These are phyloP conservation scores for Trichophaea hybrida DNA, from an alignment of 2,329 filamentous ascomycete species.

Conservation along the genomic window DNA sequence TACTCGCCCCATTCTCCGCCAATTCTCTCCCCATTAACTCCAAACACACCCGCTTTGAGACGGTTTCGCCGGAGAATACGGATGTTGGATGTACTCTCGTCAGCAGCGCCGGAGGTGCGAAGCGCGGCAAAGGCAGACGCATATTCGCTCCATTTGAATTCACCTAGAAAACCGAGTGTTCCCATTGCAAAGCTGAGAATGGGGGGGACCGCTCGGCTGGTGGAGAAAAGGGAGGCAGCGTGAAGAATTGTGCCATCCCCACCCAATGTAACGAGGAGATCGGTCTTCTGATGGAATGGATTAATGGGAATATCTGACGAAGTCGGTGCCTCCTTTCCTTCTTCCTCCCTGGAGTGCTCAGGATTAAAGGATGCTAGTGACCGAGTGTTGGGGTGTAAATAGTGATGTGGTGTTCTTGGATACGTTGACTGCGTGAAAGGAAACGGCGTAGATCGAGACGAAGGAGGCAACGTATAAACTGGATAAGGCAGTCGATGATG, in stretches of 20 bases:
- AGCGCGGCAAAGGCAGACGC: slow-evolving; percentile 57
- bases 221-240: slow-evolving; percentile 73
- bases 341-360: slow-evolving; percentile 51
- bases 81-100: slow-evolving; percentile 38
- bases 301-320: slow-evolving; percentile 23
- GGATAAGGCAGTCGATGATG: slow-evolving; percentile 59
- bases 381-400: slow-evolving; percentile 70
- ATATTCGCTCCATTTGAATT: slow-evolving; percentile 91
- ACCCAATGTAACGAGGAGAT: slow-evolving; percentile 77
- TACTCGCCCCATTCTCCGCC: slow-evolving; percentile 25
- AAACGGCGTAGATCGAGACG: slow-evolving; percentile 16
- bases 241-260: slow-evolving; percentile 85
- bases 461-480: slow-evolving; percentile 42
- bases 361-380: slow-evolving; percentile 78
- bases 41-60: slow-evolving; percentile 72
- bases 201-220: slow-evolving; percentile 66
- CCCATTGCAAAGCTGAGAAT: slow-evolving; percentile 96
- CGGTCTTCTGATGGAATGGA: slow-evolving; percentile 62
- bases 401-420: slow-evolving; percentile 30
- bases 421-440: slow-evolving; percentile 22
- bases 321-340: slow-evolving; percentile 65
- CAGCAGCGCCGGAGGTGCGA: slow-evolving; percentile 1
- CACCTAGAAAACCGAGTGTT: slow-evolving; percentile 81
- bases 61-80: slow-evolving; percentile 77
- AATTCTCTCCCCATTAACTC: slow-evolving; percentile 42